A percentile compares a stretch with the other conserved stretches of the same genome.
These are phyloP conservation scores for Backusella mclennaniae DNA, from an alignment of 192 early-diverging fungal species.

Conservation along the genomic window DNA sequence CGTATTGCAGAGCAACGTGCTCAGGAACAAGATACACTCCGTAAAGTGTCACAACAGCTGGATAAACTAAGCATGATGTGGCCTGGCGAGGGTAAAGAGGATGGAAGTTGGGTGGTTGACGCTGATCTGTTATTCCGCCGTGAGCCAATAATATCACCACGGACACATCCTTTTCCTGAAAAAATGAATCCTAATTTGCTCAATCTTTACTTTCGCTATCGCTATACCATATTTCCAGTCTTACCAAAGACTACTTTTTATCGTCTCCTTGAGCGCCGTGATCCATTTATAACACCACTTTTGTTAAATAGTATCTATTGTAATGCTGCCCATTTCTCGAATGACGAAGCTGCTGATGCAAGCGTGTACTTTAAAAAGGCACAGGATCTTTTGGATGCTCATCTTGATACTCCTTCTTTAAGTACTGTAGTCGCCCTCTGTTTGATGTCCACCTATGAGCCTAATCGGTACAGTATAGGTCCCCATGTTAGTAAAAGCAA, in stretches of 20 bases:
- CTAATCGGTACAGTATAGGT: constrained; percentile 5
- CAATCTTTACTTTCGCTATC: constrained; percentile 21
- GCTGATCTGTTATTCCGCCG: not conserved
- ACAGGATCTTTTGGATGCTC: not conserved
- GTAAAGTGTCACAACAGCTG: not conserved
- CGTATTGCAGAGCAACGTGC: not conserved
- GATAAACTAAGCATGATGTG: constrained; percentile 12
- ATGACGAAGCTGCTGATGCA: constrained; percentile 4
- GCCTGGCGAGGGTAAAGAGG: constrained; percentile 10
- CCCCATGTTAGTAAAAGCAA: not conserved
- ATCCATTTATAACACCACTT: constrained; percentile 11
- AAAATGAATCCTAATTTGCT: not conserved
- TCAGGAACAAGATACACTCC: not conserved
- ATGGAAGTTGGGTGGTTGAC: constrained; percentile 5
- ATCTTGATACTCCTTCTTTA: constrained; percentile 7
- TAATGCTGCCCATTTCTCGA: constrained; percentile 9
- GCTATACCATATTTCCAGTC: constrained; percentile 21
- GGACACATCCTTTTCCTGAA: not conserved
- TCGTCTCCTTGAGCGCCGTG: not conserved
- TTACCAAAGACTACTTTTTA: constrained; percentile 13
- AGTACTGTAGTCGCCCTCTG: constrained; percentile 24
- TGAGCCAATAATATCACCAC: not conserved
- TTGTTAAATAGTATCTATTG: constrained; percentile 23
- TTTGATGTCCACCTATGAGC: constrained; percentile 23
- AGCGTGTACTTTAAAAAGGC: constrained; percentile 20